Conservation (phyloP, 495 filamentous ascomycete genomes). For the Geopyxis carbonaria region DNA sequence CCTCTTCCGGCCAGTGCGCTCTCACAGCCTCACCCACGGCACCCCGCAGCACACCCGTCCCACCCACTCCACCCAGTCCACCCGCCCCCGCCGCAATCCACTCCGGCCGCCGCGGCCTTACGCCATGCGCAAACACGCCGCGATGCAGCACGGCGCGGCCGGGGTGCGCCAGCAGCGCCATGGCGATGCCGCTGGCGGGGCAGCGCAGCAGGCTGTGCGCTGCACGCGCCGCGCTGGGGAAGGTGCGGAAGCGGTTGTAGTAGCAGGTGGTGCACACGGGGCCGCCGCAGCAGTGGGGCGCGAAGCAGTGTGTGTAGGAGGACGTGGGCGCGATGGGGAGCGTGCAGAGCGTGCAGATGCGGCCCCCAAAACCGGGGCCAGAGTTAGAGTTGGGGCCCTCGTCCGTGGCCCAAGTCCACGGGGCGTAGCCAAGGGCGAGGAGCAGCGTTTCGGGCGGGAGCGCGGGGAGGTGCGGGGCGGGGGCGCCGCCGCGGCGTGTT, state of each 20-base stretch:
- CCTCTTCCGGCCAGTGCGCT: conserved; percentile 17
- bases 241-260: conserved; percentile 7
- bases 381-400: not conserved
- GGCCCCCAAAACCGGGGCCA: not conserved
- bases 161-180: conserved; percentile 12
- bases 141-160: conserved; percentile 13
- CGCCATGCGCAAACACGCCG: conserved; percentile 4
- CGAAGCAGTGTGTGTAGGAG: conserved; percentile 14
- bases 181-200: conserved; percentile 5
- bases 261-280: conserved; percentile 18
- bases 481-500: not conserved
- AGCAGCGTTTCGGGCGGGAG: not conserved
- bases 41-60: too few relatives aligned
- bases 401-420: not conserved
- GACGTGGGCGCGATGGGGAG: conserved; percentile 1
- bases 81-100: conserved; percentile 3
- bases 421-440: not conserved
- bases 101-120: conserved; percentile 10
- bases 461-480: not conserved
- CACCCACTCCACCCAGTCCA: conserved; percentile 7
- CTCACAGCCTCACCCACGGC: too few relatives aligned
- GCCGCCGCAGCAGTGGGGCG: conserved; percentile 4
- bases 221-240: not conserved
- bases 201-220: conserved; percentile 8
- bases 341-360: conserved; percentile 4